Conservation (phyloP, 2,329 filamentous ascomycete genomes). For the Aspergillus uvarum region DNA sequence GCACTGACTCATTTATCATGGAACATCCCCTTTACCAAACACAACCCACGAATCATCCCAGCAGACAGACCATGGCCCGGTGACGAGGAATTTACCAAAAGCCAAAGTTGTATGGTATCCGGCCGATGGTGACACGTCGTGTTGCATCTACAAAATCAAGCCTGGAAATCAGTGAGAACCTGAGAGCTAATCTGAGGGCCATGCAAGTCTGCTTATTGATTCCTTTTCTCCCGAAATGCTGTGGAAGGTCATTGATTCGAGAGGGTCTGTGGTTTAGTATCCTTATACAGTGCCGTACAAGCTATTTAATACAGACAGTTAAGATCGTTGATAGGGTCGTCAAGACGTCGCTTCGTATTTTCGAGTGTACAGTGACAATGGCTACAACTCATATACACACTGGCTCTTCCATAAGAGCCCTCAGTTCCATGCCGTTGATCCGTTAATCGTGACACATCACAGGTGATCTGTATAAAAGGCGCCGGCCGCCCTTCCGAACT, state of each 20-base stretch:
- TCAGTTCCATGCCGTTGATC: too few species aligned
- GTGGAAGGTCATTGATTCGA: too few species aligned
- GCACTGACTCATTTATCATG: neutral
- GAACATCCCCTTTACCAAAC: neutral
- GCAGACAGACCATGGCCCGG: conserved; percentile 24
- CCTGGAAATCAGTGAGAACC: conserved; percentile 47
- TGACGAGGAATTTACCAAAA: conserved; percentile 45
- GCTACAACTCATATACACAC: too few species aligned
- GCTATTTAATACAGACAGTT: too few species aligned
- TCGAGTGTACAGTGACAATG: too few species aligned
- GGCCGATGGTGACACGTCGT: conserved; percentile 21
- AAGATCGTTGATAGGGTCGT: too few species aligned
- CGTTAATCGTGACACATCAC: too few species aligned
- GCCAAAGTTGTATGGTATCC: conserved; percentile 50
- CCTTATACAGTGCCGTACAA: too few species aligned
- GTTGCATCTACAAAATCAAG: conserved; percentile 15
- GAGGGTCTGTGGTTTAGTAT: too few species aligned
- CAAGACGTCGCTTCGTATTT: too few species aligned
- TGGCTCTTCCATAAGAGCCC: too few species aligned
- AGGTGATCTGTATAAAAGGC: too few species aligned
- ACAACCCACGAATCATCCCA: neutral
- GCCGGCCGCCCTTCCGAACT: neutral
- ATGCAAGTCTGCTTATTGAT: neutral
- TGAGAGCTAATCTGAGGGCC: conserved; percentile 50
- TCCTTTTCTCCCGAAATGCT: neutral